Conservation (phyloP, 768 basidiomycete genomes). For the Neoboletus subvelutipes region DNA sequence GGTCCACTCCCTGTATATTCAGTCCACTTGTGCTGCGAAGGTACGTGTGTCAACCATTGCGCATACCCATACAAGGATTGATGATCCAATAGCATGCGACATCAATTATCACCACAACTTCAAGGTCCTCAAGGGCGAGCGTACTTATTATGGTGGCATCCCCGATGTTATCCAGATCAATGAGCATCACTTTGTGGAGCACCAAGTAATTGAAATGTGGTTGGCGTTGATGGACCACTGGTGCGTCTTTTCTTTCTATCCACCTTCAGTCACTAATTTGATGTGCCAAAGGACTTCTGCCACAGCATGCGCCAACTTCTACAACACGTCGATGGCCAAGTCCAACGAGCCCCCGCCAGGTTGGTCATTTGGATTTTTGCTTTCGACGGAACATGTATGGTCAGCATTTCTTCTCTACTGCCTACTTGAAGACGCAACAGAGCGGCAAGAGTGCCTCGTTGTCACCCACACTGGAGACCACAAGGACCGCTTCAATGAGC, state of each 20-base stretch:
- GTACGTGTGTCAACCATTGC: not conserved
- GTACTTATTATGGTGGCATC: not conserved
- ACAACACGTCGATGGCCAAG: not conserved
- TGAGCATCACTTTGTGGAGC: conserved; percentile 1
- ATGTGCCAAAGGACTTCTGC: not conserved
- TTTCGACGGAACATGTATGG: no score
- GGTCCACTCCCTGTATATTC: not conserved
- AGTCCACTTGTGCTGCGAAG: not conserved
- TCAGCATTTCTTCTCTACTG: no score
- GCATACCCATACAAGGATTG: no score
- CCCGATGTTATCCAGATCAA: not conserved
- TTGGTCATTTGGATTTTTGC: no score
- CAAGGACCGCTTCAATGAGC: no score
- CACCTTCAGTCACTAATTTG: not conserved
- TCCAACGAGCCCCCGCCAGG: not conserved
- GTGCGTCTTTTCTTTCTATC: not conserved
- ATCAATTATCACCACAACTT: conserved; percentile 7
- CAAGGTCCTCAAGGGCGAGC: not conserved
- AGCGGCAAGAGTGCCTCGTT: no score
- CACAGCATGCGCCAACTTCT: not conserved
- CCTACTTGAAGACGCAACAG: no score
- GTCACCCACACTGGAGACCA: no score
- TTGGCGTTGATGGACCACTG: not conserved
- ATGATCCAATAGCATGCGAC: not conserved
- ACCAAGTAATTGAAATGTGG: not conserved